These are phyloP conservation scores for Cladobotryum protrusum DNA, from an alignment of 2,329 filamentous ascomycete species.

Conservation along the genomic window DNA sequence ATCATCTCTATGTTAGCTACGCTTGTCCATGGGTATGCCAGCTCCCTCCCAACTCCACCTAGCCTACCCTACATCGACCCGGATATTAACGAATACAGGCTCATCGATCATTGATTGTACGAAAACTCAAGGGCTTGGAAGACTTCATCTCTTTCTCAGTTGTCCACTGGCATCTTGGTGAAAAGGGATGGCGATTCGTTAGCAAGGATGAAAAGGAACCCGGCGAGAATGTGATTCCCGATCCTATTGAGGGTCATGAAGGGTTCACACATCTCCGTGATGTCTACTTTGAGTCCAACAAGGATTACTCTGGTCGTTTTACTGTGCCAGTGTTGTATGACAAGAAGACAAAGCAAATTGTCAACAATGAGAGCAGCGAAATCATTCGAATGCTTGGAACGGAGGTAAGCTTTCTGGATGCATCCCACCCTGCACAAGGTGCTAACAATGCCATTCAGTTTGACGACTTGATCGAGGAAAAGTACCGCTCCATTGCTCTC, in stretches of 20 bases:
- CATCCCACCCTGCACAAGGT: background rate
- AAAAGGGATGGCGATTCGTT: conserved; percentile 75
- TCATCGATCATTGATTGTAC: conserved; percentile 77
- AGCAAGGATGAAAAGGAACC: conserved; percentile 52
- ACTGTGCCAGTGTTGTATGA: conserved; percentile 87
- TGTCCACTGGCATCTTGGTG: conserved; percentile 86
- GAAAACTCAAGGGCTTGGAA: conserved; percentile 87
- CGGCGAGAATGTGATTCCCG: conserved; percentile 58
- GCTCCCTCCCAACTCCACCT: background rate
- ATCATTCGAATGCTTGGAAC: conserved; percentile 86
- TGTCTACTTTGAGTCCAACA: conserved; percentile 71
- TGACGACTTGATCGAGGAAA: conserved; percentile 58
- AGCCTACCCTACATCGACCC: background rate
- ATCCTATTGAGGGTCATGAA: conserved; percentile 65
- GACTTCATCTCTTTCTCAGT: conserved; percentile 71
- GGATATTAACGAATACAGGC: conserved; percentile 38
- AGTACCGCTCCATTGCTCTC: conserved; percentile 56
- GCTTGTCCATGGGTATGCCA: conserved; percentile 74
- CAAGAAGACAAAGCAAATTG: conserved; percentile 66
- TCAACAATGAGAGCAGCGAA: conserved; percentile 88
- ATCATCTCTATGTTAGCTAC: conserved; percentile 93
- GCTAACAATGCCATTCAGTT: conserved; percentile 43
- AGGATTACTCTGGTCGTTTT: conserved; percentile 69
- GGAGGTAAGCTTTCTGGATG: conserved; percentile 43
- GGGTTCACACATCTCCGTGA: conserved; percentile 64